Evolutionary conservation across 495 filamentous ascomycete species (phyloP), one percentile per base, ranked within the genome.

Genomic region (Penicillium desertorum): DNA sequence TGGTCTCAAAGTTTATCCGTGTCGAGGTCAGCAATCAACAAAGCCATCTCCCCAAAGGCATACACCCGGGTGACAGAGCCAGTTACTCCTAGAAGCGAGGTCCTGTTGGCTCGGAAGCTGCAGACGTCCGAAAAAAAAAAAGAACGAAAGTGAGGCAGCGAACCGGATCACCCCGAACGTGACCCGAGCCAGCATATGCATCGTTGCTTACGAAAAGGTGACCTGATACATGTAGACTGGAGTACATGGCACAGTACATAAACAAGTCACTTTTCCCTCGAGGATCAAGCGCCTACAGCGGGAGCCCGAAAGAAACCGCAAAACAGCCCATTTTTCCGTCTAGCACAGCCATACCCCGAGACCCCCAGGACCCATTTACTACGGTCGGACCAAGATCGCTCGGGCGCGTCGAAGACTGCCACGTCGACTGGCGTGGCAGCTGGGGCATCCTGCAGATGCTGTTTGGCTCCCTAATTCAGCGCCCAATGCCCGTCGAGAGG

Each of bases 81-180:
- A 43, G 56, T 34, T 52, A 22, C 45, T 45, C 9, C 39, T 41
- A 42, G 10, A 36, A 17, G 22, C 20, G 23, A 59, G 16, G 7
- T 7, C 29, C 57, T 45, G 53, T 61, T 63, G 57, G 54, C 7
- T 22, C 45, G 52, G 17, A 46, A 36, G 22, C 29, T 51, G 51
- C 46, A 62, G 51, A 52, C 36, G 48, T 20, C 48, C 39, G 45
- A 41, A 34, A 16, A 8, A 47, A 34, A 34, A 44, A 45, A 4
- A 2, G 36, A 34, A 20, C 10, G 51, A 65, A 75, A 78, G 72
- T 77, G 76, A 77, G 74, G 76, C 76, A 70, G 69, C 76, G 71
- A 78, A 73, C 72, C 76, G 76, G 76, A 77, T 73, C 60, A 54
- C 60, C 54, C 58, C 58, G 62, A 68, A 48, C 1, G 12, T 44